Evolutionary conservation across 495 filamentous ascomycete species (phyloP), one percentile per base, ranked within the genome.

Genomic region (Aspergillus panamensis): DNA sequence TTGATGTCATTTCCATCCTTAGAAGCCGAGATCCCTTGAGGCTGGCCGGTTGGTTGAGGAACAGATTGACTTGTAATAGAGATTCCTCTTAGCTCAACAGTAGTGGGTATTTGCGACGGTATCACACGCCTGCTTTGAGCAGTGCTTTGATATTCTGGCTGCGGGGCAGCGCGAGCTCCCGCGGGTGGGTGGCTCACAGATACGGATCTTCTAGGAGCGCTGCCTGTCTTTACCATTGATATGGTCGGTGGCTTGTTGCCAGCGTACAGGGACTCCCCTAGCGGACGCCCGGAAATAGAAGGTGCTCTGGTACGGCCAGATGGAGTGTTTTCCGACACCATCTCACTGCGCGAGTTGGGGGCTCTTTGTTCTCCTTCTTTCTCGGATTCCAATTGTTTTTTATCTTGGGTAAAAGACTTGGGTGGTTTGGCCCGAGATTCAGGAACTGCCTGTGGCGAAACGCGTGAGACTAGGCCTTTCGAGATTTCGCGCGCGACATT

Each of bases 131-230:
- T 59, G 3, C 58, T 51, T 9, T 35, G 59, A 47, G 53, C 31
- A 3, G 52, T 60, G 5, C 32, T 57, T 32, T 59, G 56, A 25
- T 66, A 68, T 31, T 58, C 39, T 31, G 63, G 51, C 21, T 56
- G 63, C 16, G 63, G 63, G 16, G 32, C 50, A 42, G 40, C 44
- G 2, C 44, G 55, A 19, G 51, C 43, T 6, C 42, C 44, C 20
- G 42, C 62, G 3, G 59, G 42, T 45, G 54, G 60, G 21, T 67
- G 57, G 51, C 64, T 73, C 48, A 74, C 58, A 30, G 71, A 67
- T 16, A 69, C 67, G n/a, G 71, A 61, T 39, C 67, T 61, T 53
- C 63, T 66, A 13, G 70, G 64, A 21, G 60, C 65, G 44, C n/a
- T 69, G 20, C 64, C 70, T 20, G 63, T 58, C 45, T 60, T 70